Evolutionary conservation across 257 asterid genomes (phyloP).

Genomic region (Cinchona pubescens): DNA sequence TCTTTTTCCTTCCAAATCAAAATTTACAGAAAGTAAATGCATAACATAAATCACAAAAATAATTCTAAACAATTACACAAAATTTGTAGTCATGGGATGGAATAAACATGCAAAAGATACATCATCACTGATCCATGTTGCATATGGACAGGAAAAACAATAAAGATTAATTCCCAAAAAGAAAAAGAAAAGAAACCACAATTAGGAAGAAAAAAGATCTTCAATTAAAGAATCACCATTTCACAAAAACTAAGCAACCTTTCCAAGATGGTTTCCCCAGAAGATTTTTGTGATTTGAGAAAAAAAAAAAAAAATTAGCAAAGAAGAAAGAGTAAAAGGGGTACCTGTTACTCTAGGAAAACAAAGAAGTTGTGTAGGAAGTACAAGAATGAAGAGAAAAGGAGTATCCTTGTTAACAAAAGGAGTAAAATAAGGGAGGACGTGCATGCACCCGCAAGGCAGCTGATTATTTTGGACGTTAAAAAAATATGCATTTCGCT

Average conservation of each 20-base stretch:
- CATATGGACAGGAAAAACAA: background rate
- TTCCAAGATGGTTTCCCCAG: background rate
- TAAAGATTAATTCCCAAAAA: background rate
- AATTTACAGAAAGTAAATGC: background rate
- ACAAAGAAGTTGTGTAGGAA: no score
- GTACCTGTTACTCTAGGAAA: no score
- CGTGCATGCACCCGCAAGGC: slow-evolving; percentile 11
- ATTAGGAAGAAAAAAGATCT: background rate
- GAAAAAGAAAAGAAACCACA: background rate
- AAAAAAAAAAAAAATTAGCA: no score
- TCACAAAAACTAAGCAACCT: background rate
- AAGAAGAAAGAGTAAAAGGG: background rate
- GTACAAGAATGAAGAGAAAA: background rate
- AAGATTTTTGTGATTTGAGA: no score
- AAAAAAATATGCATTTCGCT: background rate
- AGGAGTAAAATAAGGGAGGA: background rate
- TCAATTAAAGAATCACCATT: background rate
- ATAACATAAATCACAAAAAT: background rate
- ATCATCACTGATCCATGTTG: background rate
- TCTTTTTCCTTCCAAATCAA: background rate
- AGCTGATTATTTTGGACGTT: background rate
- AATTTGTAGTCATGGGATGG: background rate
- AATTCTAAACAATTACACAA: background rate
- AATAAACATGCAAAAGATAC: background rate
- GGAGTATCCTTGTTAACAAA: background rate